Conservation (phyloP, 768 basidiomycete genomes). For the Podaxis sp. region DNA sequence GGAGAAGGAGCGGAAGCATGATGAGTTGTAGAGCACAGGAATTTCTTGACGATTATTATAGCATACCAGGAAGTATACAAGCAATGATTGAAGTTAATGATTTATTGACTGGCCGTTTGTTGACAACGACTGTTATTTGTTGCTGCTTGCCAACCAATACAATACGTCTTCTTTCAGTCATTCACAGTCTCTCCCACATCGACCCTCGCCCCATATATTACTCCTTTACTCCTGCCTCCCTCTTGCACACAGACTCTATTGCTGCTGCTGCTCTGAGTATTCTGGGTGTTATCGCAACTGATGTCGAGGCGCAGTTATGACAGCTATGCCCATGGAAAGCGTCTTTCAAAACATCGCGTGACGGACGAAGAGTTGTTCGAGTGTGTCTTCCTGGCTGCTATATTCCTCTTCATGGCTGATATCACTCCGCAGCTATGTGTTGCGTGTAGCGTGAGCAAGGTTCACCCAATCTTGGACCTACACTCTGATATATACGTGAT, state of each 20-base stretch:
- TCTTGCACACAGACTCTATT: background rate
- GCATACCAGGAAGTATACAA: constrained; percentile 4
- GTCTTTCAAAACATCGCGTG: constrained; percentile 70
- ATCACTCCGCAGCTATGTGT: constrained; percentile 53
- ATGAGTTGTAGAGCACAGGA: constrained; percentile 19
- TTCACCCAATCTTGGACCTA: constrained; percentile 8
- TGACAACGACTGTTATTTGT: constrained; percentile 9
- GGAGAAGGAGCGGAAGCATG: constrained; percentile 15
- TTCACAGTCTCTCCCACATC: background rate
- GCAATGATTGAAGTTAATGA: constrained; percentile 8
- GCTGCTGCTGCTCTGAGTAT: background rate
- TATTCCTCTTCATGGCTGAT: constrained; percentile 8
- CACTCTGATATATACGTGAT: constrained; percentile 14
- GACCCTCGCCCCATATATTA: background rate
- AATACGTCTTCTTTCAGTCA: background rate
- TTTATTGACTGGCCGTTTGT: background rate
- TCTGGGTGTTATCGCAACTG: constrained; percentile 15
- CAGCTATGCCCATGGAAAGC: constrained; percentile 65
- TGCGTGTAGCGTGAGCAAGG: constrained; percentile 75
- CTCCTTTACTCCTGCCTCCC: background rate
- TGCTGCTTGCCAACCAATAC: constrained; percentile 1
- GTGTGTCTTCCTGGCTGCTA: constrained; percentile 34
- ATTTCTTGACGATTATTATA: constrained; percentile 1
- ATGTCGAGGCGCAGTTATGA: constrained; percentile 79
- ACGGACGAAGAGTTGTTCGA: constrained; percentile 85